A percentile compares a stretch with the other conserved stretches of the same genome.
phyloP scores from a whole-genome alignment of 75 land plant species.

The Sequoia sempervirens region DNA sequence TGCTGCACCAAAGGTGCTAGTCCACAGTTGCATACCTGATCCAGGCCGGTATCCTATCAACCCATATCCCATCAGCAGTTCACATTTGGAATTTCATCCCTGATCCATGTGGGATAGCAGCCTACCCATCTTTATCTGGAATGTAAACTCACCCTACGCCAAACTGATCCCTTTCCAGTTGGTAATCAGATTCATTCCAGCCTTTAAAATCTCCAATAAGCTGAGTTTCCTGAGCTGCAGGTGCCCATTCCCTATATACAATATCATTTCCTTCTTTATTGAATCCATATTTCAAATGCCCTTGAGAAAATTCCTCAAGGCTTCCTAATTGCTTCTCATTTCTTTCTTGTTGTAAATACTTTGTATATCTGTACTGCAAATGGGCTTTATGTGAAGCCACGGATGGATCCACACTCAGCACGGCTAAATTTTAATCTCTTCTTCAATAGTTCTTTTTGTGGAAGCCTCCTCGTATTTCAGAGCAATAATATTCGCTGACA shows the following conservation, averaged over 20 bases:
- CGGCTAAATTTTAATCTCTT: slow-evolving; percentile 39
- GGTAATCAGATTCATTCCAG: slow-evolving; percentile 76
- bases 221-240: slow-evolving; percentile 90
- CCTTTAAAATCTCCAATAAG: slow-evolving; percentile 81
- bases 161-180: slow-evolving; percentile 78
- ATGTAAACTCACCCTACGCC: slow-evolving; percentile 85
- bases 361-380: slow-evolving; percentile 50
- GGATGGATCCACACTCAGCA: slow-evolving; percentile 59
- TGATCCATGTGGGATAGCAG: slow-evolving; percentile 85
- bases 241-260: slow-evolving; percentile 93
- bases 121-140: slow-evolving; percentile 57
- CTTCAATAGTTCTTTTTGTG: slow-evolving; percentile 18
- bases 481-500: slow-evolving; percentile 17
- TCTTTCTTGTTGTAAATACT: slow-evolving; percentile 46
- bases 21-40: slow-evolving; percentile 85
- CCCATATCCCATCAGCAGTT: slow-evolving; percentile 75
- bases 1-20: slow-evolving; percentile 66
- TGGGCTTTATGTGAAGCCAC: slow-evolving; percentile 65
- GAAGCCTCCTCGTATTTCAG: slow-evolving; percentile 25
- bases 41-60: slow-evolving; percentile 94
- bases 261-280: slow-evolving; percentile 64
- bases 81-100: slow-evolving; percentile 79
- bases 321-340: slow-evolving; percentile 86
- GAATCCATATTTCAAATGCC: slow-evolving; percentile 89
- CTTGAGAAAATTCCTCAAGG: slow-evolving; percentile 76